These are phyloP conservation scores for Lasiodiplodia sp. DNA, from an alignment of 2,329 filamentous ascomycete species.

Conservation along the genomic window DNA sequence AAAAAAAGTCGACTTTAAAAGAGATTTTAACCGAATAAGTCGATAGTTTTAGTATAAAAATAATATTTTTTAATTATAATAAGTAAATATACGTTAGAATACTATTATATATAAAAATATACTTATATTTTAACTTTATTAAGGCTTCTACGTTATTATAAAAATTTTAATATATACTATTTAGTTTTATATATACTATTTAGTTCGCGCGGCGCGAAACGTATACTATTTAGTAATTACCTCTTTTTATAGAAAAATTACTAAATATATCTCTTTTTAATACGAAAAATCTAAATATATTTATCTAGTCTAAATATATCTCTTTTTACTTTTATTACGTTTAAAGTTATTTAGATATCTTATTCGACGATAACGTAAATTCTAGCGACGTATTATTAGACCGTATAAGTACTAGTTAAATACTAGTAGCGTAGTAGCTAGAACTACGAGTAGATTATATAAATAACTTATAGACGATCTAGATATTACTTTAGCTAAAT, in stretches of 20 bases:
- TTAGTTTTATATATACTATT: not conserved
- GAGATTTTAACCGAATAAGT: not conserved
- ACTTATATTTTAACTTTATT: not conserved
- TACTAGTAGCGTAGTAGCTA: no score
- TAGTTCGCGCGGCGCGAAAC: not conserved
- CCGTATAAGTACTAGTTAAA: no score
- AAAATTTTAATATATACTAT: not conserved
- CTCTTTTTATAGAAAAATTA: not conserved
- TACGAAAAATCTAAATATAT: not conserved
- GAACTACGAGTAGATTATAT: no score
- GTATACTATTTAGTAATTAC: not conserved
- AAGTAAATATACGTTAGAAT: not conserved
- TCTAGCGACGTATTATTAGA: no score
- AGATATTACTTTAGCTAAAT: not conserved
- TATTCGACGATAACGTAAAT: no score
- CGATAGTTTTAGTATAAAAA: not conserved
- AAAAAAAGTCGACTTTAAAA: not conserved
- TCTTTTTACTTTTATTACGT: no score
- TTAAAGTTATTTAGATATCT: no score
- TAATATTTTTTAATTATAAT: not conserved
- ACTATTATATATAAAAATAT: not conserved
- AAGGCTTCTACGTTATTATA: no score
- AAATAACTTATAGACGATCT: not conserved
- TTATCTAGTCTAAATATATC: not conserved
- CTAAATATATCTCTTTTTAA: not conserved